A percentile compares a stretch with the other conserved stretches of the same genome.
phyloP scores from a whole-genome alignment of 1,139 yeast genomes.

The Yamadazyma friedrichii region DNA sequence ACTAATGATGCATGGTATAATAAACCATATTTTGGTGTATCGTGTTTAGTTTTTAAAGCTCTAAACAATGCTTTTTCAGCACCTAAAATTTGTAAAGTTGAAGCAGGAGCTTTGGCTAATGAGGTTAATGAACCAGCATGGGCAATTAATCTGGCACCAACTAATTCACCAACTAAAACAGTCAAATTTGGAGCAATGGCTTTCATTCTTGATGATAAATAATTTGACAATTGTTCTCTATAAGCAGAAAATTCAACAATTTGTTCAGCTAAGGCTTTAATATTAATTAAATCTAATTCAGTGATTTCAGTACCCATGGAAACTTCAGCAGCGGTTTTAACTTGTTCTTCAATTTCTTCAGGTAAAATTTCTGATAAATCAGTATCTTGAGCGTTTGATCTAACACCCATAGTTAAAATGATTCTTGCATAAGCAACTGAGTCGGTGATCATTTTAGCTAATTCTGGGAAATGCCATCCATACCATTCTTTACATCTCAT shows the following conservation, averaged over 20 bases:
- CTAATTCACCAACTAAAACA: slow-evolving; percentile 95
- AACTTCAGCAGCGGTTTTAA: slow-evolving; percentile 86
- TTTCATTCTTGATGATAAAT: slow-evolving; percentile 93
- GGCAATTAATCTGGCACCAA: slow-evolving; percentile 96
- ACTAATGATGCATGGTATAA: slow-evolving; percentile 96
- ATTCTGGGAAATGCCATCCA: slow-evolving; percentile 99
- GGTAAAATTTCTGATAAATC: slow-evolving; percentile 92
- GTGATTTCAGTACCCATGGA: slow-evolving; percentile 99
- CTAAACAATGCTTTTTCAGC: slow-evolving; percentile 99
- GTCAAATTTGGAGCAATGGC: slow-evolving; percentile 97
- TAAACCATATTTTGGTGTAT: slow-evolving; percentile 97
- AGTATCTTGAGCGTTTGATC: slow-evolving; percentile 86
- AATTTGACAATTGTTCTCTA: slow-evolving; percentile 83
- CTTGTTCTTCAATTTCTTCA: slow-evolving; percentile 82
- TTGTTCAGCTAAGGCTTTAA: slow-evolving; percentile 88
- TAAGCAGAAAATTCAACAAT: slow-evolving; percentile 91
- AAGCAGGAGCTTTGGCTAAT: slow-evolving; percentile 96
- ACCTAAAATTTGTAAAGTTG: slow-evolving; percentile 96
- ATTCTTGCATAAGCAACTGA: slow-evolving; percentile 94
- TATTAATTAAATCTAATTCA: slow-evolving; percentile 89
- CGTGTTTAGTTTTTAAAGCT: slow-evolving; percentile 97
- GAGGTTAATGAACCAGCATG: slow-evolving; percentile 98
- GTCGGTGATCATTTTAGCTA: slow-evolving; percentile 92
- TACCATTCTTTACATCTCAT: slow-evolving; percentile 99
- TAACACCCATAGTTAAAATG: slow-evolving; percentile 89